phyloP scores from a whole-genome alignment of 768 basidiomycete genomes.

The Boletus rex-veris region DNA sequence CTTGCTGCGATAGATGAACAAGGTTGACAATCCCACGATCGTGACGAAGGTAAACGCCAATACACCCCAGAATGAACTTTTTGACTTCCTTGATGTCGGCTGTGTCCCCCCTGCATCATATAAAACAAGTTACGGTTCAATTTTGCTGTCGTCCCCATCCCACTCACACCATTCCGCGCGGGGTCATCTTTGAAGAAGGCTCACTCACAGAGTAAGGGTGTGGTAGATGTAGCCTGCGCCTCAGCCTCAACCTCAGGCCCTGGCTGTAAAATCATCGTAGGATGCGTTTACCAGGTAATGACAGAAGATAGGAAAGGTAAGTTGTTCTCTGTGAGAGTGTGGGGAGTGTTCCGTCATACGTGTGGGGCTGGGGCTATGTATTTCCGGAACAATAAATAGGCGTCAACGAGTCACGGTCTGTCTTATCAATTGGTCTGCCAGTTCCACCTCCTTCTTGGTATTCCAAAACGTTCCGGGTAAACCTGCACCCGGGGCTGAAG shows the following conservation, averaged over 20 bases:
- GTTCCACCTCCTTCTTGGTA: too few relatives aligned
- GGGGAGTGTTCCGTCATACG: too few relatives aligned
- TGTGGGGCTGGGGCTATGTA: too few relatives aligned
- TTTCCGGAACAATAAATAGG: too few relatives aligned
- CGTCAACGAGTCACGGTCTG: too few relatives aligned
- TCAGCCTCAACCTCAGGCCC: neutral
- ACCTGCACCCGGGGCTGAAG: too few relatives aligned
- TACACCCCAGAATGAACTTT: constrained; percentile 1
- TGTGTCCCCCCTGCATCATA: neutral
- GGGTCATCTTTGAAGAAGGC: neutral
- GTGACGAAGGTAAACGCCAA: constrained; percentile 20
- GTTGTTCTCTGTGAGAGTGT: neutral
- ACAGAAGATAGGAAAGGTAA: neutral
- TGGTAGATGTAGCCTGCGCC: neutral
- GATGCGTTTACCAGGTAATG: neutral
- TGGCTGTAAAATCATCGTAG: constrained; percentile 9
- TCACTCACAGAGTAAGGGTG: constrained; percentile 21
- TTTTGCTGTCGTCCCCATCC: neutral
- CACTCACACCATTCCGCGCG: neutral
- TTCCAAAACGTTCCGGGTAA: too few relatives aligned
- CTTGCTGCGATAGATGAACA: constrained; percentile 12
- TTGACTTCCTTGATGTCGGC: constrained; percentile 1
- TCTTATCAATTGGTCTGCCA: too few relatives aligned
- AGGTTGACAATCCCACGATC: constrained; percentile 14
- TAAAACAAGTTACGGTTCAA: neutral